A percentile compares a stretch with the other conserved stretches of the same genome.
Conservation (phyloP, 345 rosid genomes). For the Lumnitzera littorea region DNA sequence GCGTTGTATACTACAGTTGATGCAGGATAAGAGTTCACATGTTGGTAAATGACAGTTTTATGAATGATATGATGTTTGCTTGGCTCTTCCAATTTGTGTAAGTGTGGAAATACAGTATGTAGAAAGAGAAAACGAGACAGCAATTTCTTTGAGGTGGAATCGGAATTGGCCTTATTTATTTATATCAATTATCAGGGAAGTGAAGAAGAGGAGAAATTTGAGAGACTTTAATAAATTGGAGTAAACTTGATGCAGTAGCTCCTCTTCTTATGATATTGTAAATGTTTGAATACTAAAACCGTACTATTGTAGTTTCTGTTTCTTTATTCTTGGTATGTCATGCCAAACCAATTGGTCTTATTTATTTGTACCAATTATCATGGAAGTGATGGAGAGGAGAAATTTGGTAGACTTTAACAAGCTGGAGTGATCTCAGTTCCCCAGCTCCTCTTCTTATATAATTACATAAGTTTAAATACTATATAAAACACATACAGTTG, state of each 20-base stretch:
- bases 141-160: background rate
- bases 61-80: no score
- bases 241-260: background rate
- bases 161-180: no score
- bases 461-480: slow-evolving; percentile 8
- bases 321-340: slow-evolving; percentile 14
- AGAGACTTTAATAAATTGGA: slow-evolving; percentile 4
- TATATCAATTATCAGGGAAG: background rate
- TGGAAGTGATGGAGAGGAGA: background rate
- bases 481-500: slow-evolving; percentile 1
- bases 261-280: background rate
- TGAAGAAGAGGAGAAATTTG: slow-evolving; percentile 6
- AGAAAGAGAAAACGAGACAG: no score
- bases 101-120: no score
- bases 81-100: no score
- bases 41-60: no score
- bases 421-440: background rate
- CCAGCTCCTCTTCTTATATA: slow-evolving; percentile 2
- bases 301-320: slow-evolving; percentile 1
- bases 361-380: slow-evolving; percentile 4
- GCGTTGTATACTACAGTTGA: no score
- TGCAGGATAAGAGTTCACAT: no score
- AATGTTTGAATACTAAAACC: slow-evolving; percentile 11
- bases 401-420: slow-evolving; percentile 8
- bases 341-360: slow-evolving; percentile 12